Evolutionary conservation across 2,329 filamentous ascomycete genomes (phyloP), one percentile per base, ranked within the genome.

Genomic region (Sporothrix variecibatus): DNA sequence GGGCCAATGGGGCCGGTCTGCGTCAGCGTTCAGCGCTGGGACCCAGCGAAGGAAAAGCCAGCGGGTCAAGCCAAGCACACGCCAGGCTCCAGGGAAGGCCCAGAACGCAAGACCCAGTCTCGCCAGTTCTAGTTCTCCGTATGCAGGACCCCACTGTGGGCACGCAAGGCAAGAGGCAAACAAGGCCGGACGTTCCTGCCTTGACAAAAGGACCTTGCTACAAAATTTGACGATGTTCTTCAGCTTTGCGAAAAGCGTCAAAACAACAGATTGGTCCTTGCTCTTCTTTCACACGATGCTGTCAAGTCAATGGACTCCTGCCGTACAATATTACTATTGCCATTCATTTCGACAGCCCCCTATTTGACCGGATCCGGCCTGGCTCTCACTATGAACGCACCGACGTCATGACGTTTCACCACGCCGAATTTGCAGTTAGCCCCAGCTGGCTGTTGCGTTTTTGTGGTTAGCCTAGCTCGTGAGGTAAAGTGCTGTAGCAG

Each of bases 351-450:
- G 51, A 26, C 17, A 3, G 20, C 40, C 17, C 46, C 17, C 67
- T 23, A 31, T 6, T 70, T 56, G 67, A 2, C 64, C 28, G 67
- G 17, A 56, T 17, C 23, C 20, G 67, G 67, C 67, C 67, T 56
- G 46, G 38, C 26, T 31, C 49, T 34, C 34, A 40, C 34, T 11
- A 68, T 11, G 64, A 1, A n/a, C 68, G 68, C 34, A 60, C 51
- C 51, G 34, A 58, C 68, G 68, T 71, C 68, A 43, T 12, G 65
- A 38, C n/a, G 51, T 60, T 71, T 71, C 51, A 60, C 68, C 34
- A 60, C 51, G 51, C 51, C 34, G 68, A 40, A 40, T 67, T 67
- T 46, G 62, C 38, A 46, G 38, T 28, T 46, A 46, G 62, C 23
- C 38, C 23, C 38, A 65, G 58, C 58, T 64, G 58, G 28, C 11